Base-by-base conservation (phyloP, 257 asterid genomes). In the Solanum peruvianum region DNA sequence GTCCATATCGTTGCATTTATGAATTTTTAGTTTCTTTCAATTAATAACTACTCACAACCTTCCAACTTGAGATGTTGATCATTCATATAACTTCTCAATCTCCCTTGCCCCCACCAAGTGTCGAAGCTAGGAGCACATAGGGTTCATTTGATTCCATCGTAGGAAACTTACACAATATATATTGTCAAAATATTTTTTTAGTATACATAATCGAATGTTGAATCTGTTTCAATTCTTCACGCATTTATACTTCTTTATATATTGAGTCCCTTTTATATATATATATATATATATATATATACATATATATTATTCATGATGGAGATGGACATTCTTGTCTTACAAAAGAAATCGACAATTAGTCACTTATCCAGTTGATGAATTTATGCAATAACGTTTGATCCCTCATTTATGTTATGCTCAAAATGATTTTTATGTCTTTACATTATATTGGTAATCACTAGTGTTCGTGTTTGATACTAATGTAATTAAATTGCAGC, bases 41-140 rank as follows among this genome's bases (percentile, higher is more conserved):
- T 71, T 25, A 27, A 44, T 84, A 88, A 83, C 82, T 80, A 71
- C 81, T 72, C 49, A 72, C 75, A 76, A 41, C 86, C 70, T 88
- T 86, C 85, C 86, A 88, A 41, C 44, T 80, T 47, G 67, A 45
- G 67, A 80, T 47, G 44, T 29, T 80, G 35, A 45, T 80, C 25
- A 45, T 47, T 80, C 15, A 27, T 80, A 66, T 29, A 80, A 47
- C 66, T 78, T 78, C 27, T 27, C 66, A 27, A 78, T 78, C 84
- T 78, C 27, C 66, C 66, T 8, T 27, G 3, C 16, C 84, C 64
- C 84, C 80, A 18, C 47, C 9, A 37, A 73, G 2, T 70, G 44
- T 21, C 0, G 4, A 10, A 73, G 78, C 3, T 16, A 35, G 0
- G 76, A 69, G 25, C 2, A 14, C 14, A 9, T 8, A n/a, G 5